Conservation (phyloP, 257 asterid species). For the Nicotiana paniculata region DNA sequence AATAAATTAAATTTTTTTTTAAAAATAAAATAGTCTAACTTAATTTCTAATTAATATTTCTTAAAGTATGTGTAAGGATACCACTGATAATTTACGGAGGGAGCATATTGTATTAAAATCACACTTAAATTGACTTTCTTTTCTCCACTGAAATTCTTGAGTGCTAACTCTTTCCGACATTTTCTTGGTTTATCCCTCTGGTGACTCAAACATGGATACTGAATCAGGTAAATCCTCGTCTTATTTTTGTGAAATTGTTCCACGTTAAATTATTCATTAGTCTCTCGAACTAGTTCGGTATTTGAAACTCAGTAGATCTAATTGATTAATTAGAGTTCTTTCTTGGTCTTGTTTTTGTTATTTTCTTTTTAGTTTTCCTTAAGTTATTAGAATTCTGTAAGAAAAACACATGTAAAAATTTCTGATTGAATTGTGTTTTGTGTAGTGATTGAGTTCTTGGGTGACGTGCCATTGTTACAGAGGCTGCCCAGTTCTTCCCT, state of each 20-base stretch:
- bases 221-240: conserved; percentile 7
- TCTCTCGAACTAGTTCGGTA: neutral
- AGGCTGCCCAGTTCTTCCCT: conserved; percentile 76
- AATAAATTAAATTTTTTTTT: too few species aligned
- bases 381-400: neutral
- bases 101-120: neutral
- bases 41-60: too few species aligned
- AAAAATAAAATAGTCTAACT: too few species aligned
- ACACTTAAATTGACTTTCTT: neutral
- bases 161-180: neutral
- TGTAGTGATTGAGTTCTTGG: conserved; percentile 83
- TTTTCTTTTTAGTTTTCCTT: neutral
- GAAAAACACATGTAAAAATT: neutral
- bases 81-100: too few species aligned
- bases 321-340: neutral
- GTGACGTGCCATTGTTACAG: conserved; percentile 87
- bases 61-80: too few species aligned
- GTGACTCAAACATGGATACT: neutral
- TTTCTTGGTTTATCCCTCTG: neutral
- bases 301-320: neutral
- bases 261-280: neutral
- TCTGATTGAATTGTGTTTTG: neutral
- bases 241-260: neutral
- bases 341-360: neutral
- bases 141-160: neutral